phyloP scores from a whole-genome alignment of 495 filamentous ascomycete species.

The Cercophora samala region DNA sequence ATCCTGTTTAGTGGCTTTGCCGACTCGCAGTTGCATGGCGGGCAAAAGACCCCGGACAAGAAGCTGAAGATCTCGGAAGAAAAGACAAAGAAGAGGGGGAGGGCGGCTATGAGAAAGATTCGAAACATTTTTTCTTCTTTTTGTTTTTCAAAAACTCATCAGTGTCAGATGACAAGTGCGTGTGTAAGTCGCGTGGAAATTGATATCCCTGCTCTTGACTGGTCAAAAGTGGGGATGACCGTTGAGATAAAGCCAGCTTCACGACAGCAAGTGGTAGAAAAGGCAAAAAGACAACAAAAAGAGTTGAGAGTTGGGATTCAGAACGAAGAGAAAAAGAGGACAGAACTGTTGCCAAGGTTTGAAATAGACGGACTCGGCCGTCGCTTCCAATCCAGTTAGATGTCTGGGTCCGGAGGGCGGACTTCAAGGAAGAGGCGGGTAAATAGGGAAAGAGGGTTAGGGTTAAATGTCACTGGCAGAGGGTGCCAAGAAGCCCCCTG shows the following conservation, averaged over 20 bases:
- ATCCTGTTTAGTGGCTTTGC: slow-evolving; percentile 30
- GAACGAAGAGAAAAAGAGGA: not conserved
- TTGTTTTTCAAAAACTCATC: not conserved
- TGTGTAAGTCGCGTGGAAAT: not conserved
- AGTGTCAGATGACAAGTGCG: not conserved
- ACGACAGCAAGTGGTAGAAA: not conserved
- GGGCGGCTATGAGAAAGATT: slow-evolving; percentile 25
- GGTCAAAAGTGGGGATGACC: not conserved
- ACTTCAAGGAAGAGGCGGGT: not conserved
- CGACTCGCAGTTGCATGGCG: slow-evolving; percentile 5
- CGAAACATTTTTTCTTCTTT: slow-evolving; percentile 25
- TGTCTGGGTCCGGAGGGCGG: not conserved
- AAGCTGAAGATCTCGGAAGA: slow-evolving; percentile 26
- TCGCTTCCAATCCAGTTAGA: not conserved
- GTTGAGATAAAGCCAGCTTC: not conserved
- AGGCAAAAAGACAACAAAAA: not conserved
- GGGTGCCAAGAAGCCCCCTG: not conserved
- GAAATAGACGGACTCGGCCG: not conserved
- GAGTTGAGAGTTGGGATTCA: not conserved
- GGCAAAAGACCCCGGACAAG: slow-evolving; percentile 13
- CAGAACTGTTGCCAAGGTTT: not conserved
- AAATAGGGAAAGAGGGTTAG: not conserved
- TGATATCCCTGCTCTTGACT: not conserved
- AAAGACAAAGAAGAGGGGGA: slow-evolving; percentile 29
- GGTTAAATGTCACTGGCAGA: not conserved